phyloP scores from a whole-genome alignment of 2,329 filamentous ascomycete species.

The Dactylella cylindrospora region DNA sequence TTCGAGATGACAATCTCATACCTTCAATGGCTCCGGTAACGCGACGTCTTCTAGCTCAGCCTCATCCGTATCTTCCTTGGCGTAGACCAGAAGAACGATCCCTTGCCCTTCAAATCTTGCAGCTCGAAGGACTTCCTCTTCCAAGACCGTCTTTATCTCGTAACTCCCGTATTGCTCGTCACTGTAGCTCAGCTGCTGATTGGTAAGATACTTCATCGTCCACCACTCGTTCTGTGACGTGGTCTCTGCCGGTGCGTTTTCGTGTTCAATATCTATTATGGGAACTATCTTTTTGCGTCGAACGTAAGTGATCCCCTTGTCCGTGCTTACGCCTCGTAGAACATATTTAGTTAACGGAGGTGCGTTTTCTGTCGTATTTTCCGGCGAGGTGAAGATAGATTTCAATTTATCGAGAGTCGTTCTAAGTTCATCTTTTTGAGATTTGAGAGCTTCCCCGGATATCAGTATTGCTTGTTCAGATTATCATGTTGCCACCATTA shows the following conservation, averaged over 20 bases:
- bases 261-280: slow-evolving; percentile 33
- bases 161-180: slow-evolving; percentile 45
- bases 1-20: too few species aligned
- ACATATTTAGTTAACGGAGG: slow-evolving; percentile 44
- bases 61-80: slow-evolving; percentile 44
- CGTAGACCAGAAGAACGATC: slow-evolving; percentile 46
- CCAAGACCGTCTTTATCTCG: slow-evolving; percentile 43
- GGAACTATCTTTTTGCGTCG: slow-evolving; percentile 26
- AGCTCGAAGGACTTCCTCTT: slow-evolving; percentile 46
- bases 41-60: slow-evolving; percentile 13
- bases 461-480: neutral
- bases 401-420: slow-evolving; percentile 46
- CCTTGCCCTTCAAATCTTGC: slow-evolving; percentile 46
- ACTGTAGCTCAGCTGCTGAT: slow-evolving; percentile 44
- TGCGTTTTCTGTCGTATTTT: slow-evolving; percentile 39
- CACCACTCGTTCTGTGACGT: slow-evolving; percentile 30
- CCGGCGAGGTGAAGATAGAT: slow-evolving; percentile 45
- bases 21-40: slow-evolving; percentile 47
- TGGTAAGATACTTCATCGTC: slow-evolving; percentile 31
- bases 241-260: slow-evolving; percentile 31
- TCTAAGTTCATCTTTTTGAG: slow-evolving; percentile 45
- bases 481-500: neutral
- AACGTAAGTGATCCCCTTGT: slow-evolving; percentile 45
- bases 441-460: slow-evolving; percentile 38
- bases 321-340: slow-evolving; percentile 46